Evolutionary conservation across 2,329 filamentous ascomycete genomes (phyloP).

Genomic region (Scedosporium boydii): DNA sequence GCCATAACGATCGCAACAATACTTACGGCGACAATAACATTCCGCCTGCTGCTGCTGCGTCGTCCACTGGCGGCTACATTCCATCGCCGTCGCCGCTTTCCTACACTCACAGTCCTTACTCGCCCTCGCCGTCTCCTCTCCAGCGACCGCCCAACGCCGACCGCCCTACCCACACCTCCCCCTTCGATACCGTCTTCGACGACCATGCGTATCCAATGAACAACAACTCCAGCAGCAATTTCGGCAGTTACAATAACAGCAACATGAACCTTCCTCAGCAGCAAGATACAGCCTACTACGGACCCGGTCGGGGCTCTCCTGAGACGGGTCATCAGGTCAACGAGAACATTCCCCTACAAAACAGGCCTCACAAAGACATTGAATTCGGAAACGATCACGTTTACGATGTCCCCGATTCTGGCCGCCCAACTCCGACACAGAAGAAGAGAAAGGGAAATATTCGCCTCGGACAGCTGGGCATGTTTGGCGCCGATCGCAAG

Average conservation of each 20-base stretch:
- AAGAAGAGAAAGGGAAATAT: slow-evolving; percentile 33
- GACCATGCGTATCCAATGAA: slow-evolving; percentile 55
- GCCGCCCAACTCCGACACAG: slow-evolving; percentile 10
- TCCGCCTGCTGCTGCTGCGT: not conserved
- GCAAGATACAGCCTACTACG: slow-evolving; percentile 50
- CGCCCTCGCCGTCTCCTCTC: slow-evolving; percentile 9
- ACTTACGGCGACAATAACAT: slow-evolving; percentile 5
- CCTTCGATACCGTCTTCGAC: slow-evolving; percentile 59
- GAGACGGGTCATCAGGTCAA: slow-evolving; percentile 23
- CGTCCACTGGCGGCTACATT: slow-evolving; percentile 5
- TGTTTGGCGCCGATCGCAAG: slow-evolving; percentile 46
- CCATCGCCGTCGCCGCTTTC: slow-evolving; percentile 9
- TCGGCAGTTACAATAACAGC: slow-evolving; percentile 13
- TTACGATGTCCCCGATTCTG: slow-evolving; percentile 42
- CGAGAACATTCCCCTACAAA: slow-evolving; percentile 50
- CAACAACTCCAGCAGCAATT: slow-evolving; percentile 12
- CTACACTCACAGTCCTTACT: slow-evolving; percentile 5
- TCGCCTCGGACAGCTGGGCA: slow-evolving; percentile 49
- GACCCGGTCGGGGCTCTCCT: slow-evolving; percentile 28
- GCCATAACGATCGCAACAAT: slow-evolving; percentile 5
- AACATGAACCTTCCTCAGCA: slow-evolving; percentile 13
- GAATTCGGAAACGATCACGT: slow-evolving; percentile 46
- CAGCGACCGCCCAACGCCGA: slow-evolving; percentile 22
- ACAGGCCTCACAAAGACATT: slow-evolving; percentile 33
- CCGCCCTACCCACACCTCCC: slow-evolving; percentile 34